Base-by-base conservation (phyloP, 768 basidiomycete genomes). In the Tylopilus cervinicoccineus region DNA sequence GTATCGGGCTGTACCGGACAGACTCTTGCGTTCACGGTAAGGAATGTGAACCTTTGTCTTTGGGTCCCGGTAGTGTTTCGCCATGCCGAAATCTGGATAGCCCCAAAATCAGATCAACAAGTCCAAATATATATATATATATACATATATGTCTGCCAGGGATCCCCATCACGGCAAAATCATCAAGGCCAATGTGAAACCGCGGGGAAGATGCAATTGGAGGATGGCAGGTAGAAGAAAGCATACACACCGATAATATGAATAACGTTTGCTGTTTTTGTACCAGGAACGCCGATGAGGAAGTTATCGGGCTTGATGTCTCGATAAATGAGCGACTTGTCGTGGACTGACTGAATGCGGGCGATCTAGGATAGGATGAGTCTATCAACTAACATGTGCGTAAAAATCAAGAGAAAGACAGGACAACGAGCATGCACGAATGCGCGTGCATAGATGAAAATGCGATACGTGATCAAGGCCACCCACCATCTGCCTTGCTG, bases 231-330 rank as follows among this genome's bases (percentile, higher is more conserved):
- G 37, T 26, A 44, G 22, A 38, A 49, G 49, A 20, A 48, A 40
- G 28, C 3, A 6, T 19, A 74, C 86, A 49, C 59, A 90, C 89
- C 88, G 42, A 91, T 94, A 52, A 95, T 83, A 67, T 90, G 86
- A 55, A 92, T 81, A 8, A 78, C 76, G 65, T 95, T 94, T 39
- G 93, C 92, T 34, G 76, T 90, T 75, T 93, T 96, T 28, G 88
- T 93, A 17, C 81, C 81, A 19, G 93, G 86, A 12, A 94, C 90
- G 50, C 95, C 96, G 66, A 99, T 91, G 55, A 99, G 76, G 71
- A 99, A 99, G 72, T 98, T 98, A 71, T 99, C 95, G 29, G 95
- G 95, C 64, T 98, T 98, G 76, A 99, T 98, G 67, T 98, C 96
- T 56, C 95, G 87, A 71, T 95, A 97, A 61, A 98, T 97, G 63